These are phyloP conservation scores for Globisporangium nodosum DNA, from an alignment of 352 stramenopile genomes.

Conservation along the genomic window DNA sequence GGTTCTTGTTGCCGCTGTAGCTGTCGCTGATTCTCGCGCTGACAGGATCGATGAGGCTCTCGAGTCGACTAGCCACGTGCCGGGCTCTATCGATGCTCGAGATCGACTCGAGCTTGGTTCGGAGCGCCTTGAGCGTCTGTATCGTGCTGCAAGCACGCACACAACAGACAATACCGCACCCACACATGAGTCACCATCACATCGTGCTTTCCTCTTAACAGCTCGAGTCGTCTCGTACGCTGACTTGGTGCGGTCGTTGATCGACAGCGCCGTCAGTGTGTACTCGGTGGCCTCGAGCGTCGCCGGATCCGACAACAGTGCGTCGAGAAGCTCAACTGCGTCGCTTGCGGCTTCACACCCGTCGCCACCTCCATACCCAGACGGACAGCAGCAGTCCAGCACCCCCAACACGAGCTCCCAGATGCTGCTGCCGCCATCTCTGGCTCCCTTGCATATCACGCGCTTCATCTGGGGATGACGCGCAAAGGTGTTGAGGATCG, in stretches of 20 bases:
- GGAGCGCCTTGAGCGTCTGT: conserved; percentile 9
- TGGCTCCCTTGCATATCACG: conserved; percentile 5
- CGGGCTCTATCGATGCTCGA: background rate
- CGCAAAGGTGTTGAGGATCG: conserved; percentile 35
- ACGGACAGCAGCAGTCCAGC: conserved; percentile 14
- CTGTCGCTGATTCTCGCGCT: background rate
- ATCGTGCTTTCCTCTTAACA: background rate
- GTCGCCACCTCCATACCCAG: conserved; percentile 13
- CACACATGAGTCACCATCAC: background rate
- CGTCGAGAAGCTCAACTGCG: conserved; percentile 33
- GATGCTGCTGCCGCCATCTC: conserved; percentile 7
- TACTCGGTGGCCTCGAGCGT: conserved; percentile 11
- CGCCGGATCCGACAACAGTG: conserved; percentile 24
- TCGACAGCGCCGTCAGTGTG: conserved; percentile 1
- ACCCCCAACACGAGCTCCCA: conserved; percentile 27
- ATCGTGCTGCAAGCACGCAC: background rate
- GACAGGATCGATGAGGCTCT: conserved; percentile 4
- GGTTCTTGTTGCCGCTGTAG: background rate
- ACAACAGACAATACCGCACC: background rate
- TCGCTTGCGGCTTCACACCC: conserved; percentile 22
- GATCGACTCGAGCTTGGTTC: background rate
- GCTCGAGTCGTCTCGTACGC: background rate
- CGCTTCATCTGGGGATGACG: conserved; percentile 24
- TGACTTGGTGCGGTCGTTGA: conserved; percentile 10
- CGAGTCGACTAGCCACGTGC: conserved; percentile 1